Conservation (phyloP, 305 asterid species). For the Fraxinus floribunda region DNA sequence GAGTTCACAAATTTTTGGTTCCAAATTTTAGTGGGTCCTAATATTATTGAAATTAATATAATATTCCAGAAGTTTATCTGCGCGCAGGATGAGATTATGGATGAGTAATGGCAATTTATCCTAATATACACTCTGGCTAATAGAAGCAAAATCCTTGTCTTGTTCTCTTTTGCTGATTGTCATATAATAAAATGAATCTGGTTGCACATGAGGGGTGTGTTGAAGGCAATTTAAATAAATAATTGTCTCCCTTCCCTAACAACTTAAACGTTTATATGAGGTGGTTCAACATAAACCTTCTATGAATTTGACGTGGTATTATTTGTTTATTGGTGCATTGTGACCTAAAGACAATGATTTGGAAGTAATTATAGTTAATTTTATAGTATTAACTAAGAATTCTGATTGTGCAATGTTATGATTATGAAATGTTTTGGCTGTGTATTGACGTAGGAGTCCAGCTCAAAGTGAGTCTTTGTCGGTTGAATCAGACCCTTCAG, state of each 20-base stretch:
- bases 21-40: background rate
- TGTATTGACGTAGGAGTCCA: constrained; percentile 59
- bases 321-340: background rate
- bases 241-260: background rate
- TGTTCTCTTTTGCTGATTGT: background rate
- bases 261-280: background rate
- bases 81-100: background rate
- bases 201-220: background rate
- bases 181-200: background rate
- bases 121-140: background rate
- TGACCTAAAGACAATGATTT: background rate
- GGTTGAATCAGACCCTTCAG: constrained; percentile 66
- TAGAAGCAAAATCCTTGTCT: background rate
- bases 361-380: background rate
- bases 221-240: background rate
- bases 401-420: constrained; percentile 20
- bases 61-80: background rate
- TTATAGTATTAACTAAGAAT: background rate
- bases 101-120: background rate
- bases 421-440: constrained; percentile 20
- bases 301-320: background rate
- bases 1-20: background rate
- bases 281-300: background rate
- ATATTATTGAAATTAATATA: background rate
- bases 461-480: constrained; percentile 61